phyloP scores from a whole-genome alignment of 352 stramenopile genomes.

The Globisporangium sylvaticum region DNA sequence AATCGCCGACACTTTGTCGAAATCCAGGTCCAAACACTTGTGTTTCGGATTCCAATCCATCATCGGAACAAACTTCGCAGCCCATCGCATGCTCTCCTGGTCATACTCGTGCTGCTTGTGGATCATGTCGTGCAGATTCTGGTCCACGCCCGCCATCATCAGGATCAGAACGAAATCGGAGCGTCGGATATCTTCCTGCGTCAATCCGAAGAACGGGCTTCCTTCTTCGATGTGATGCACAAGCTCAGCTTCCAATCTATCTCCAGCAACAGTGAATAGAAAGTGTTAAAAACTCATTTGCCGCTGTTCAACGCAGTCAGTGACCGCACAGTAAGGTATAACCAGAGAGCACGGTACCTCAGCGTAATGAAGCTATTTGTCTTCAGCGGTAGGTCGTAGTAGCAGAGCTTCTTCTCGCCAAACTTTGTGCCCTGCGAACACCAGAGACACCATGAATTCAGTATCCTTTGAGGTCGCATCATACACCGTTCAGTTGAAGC shows the following conservation, averaged over 20 bases:
- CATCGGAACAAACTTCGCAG: conserved; percentile 32
- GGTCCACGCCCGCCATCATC: conserved; percentile 51
- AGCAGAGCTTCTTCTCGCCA: conserved; percentile 51
- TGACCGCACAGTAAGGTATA: too few relatives aligned
- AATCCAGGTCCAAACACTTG: conserved; percentile 37
- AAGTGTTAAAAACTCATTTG: too few relatives aligned
- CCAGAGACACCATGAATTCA: too few relatives aligned
- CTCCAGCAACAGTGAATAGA: background rate
- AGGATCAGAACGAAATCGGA: conserved; percentile 55
- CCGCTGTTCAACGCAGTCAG: too few relatives aligned
- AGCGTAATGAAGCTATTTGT: conserved; percentile 45
- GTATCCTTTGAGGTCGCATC: too few relatives aligned
- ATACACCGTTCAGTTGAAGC: too few relatives aligned
- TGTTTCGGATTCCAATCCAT: conserved; percentile 33
- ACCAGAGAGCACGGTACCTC: conserved; percentile 16
- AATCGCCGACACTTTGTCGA: conserved; percentile 37
- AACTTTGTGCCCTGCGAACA: conserved; percentile 34
- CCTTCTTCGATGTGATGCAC: conserved; percentile 35
- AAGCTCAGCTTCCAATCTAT: conserved; percentile 49
- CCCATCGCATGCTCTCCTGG: conserved; percentile 37
- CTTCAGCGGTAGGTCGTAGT: conserved; percentile 54
- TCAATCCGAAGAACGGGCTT: conserved; percentile 46
- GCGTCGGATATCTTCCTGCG: conserved; percentile 21
- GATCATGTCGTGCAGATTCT: conserved; percentile 59
- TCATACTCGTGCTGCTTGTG: conserved; percentile 52